Evolutionary conservation across 768 basidiomycete species (phyloP).

Genomic region (Suillus bovinus): DNA sequence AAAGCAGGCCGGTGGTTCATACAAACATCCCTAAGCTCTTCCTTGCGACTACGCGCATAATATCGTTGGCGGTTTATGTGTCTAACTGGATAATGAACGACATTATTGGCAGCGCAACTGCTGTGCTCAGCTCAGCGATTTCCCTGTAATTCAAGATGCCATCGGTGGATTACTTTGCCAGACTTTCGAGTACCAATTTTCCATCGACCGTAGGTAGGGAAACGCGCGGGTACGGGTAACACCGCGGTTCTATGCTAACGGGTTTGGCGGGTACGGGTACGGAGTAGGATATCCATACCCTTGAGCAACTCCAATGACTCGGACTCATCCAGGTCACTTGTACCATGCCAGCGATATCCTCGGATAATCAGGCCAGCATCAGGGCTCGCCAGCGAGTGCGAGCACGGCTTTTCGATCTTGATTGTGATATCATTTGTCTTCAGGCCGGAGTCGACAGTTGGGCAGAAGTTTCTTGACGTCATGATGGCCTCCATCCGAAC

Average conservation of each 20-base stretch:
- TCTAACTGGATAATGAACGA: not conserved
- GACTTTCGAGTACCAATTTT: not conserved
- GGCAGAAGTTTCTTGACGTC: not conserved
- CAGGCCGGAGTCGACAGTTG: not conserved
- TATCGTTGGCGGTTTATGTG: too few species aligned
- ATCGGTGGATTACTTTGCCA: not conserved
- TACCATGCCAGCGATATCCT: not conserved
- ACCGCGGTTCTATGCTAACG: too few species aligned
- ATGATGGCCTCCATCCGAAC: constrained; percentile 1
- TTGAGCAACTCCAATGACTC: not conserved
- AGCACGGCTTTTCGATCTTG: not conserved
- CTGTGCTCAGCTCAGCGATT: not conserved
- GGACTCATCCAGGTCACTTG: not conserved
- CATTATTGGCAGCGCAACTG: too few species aligned
- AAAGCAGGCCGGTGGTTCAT: too few species aligned
- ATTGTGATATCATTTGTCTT: not conserved
- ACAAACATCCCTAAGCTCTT: too few species aligned
- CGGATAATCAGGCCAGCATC: not conserved
- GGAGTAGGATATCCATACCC: too few species aligned
- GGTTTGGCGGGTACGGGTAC: too few species aligned
- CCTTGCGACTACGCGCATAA: too few species aligned
- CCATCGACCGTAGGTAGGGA: not conserved
- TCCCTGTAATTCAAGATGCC: not conserved
- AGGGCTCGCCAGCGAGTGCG: not conserved
- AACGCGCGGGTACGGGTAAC: too few species aligned